Conservation (phyloP, 805 yeast species). For the Myxozyma nipponensis region DNA sequence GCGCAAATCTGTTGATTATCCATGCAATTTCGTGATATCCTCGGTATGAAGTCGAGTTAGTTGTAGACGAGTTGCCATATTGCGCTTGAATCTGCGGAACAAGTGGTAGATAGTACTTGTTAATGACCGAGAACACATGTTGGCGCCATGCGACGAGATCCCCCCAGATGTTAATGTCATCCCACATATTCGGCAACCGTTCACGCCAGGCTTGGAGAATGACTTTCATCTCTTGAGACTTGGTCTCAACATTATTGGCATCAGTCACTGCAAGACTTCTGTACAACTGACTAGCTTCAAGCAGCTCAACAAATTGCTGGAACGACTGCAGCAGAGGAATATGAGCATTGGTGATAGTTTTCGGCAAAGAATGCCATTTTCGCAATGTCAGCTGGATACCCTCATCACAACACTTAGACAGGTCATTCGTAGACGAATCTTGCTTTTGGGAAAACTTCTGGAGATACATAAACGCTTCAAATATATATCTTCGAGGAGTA, state of each 20-base stretch:
- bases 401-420: conserved; percentile 85
- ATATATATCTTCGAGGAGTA: conserved; percentile 92
- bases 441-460: conserved; percentile 93
- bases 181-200: conserved; percentile 94
- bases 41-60: conserved; percentile 90
- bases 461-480: conserved; percentile 87
- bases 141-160: conserved; percentile 98
- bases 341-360: conserved; percentile 73
- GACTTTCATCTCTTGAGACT: conserved; percentile 90
- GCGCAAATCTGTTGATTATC: conserved; percentile 97
- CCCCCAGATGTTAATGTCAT: conserved; percentile 96
- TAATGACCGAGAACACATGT: conserved; percentile 94
- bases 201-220: conserved; percentile 98
- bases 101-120: conserved; percentile 88
- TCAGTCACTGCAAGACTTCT: conserved; percentile 83
- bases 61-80: conserved; percentile 45
- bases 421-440: conserved; percentile 70
- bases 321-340: conserved; percentile 85
- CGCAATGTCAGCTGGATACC: conserved; percentile 89
- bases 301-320: conserved; percentile 95
- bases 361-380: conserved; percentile 90
- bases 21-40: conserved; percentile 99
- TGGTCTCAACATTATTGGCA: conserved; percentile 85
- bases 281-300: conserved; percentile 95
- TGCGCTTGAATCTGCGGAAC: conserved; percentile 76